Conservation (phyloP, 805 yeast genomes). For the Zygosaccharomyces pseudorouxii region DNA sequence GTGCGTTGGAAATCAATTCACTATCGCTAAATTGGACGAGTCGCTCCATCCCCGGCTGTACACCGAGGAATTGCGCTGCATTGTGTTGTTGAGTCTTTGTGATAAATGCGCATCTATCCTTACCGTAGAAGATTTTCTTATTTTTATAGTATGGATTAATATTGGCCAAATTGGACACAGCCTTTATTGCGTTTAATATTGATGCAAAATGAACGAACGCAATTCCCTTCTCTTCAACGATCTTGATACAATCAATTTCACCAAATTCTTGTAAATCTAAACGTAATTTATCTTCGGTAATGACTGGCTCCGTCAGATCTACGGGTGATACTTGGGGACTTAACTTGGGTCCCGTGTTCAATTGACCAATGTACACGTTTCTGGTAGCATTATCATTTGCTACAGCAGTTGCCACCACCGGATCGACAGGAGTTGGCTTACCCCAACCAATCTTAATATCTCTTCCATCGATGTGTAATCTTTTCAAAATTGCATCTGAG, state of each 20-base stretch:
- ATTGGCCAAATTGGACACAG: constrained; percentile 69
- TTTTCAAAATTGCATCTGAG: constrained; percentile 84
- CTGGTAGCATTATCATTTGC: constrained; percentile 87
- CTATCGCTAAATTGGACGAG: constrained; percentile 64
- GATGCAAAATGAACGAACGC: constrained; percentile 90
- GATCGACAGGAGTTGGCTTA: constrained; percentile 65
- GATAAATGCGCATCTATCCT: constrained; percentile 91
- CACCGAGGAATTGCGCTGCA: constrained; percentile 90
- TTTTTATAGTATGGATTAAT: constrained; percentile 62
- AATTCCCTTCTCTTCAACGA: constrained; percentile 73
- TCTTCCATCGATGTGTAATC: constrained; percentile 71
- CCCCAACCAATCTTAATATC: constrained; percentile 95
- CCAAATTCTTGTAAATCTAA: constrained; percentile 73
- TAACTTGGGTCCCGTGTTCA: constrained; percentile 46
- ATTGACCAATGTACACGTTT: constrained; percentile 83
- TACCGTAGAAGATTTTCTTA: constrained; percentile 83
- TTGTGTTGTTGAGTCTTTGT: constrained; percentile 95
- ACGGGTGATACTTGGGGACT: constrained; percentile 16
- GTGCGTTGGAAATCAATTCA: constrained; percentile 57
- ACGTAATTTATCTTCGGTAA: constrained; percentile 58
- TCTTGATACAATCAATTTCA: constrained; percentile 76
- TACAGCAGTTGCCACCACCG: constrained; percentile 70
- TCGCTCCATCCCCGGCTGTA: constrained; percentile 85
- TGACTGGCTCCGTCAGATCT: constrained; percentile 15
- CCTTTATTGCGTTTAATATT: constrained; percentile 79